Evolutionary conservation across 768 basidiomycete species (phyloP).

Genomic region (Amanita jacksonii): DNA sequence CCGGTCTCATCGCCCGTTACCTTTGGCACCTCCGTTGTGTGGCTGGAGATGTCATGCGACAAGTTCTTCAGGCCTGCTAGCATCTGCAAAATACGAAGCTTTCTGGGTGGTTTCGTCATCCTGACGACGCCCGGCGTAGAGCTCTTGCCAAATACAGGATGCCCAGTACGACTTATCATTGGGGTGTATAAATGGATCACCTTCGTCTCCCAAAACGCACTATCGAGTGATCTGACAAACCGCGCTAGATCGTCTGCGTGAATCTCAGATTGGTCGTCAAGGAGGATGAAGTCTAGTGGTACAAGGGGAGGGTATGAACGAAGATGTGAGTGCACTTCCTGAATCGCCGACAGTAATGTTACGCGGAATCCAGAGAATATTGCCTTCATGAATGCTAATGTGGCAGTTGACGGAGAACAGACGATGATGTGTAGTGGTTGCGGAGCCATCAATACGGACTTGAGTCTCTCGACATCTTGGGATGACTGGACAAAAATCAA

Average conservation of each 20-base stretch:
- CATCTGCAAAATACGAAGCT: slow-evolving; percentile 47
- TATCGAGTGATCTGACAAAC: slow-evolving; percentile 31
- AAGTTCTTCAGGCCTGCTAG: slow-evolving; percentile 52
- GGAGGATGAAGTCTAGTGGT: slow-evolving; percentile 52
- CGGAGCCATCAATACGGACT: slow-evolving; percentile 36
- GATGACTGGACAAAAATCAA: slow-evolving; percentile 24
- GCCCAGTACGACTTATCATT: slow-evolving; percentile 47
- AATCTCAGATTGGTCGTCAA: slow-evolving; percentile 57
- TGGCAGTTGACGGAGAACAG: slow-evolving; percentile 50
- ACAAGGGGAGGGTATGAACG: slow-evolving; percentile 20
- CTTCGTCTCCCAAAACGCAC: slow-evolving; percentile 43
- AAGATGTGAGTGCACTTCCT: slow-evolving; percentile 37
- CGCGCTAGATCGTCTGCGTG: slow-evolving; percentile 48
- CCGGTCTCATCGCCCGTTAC: slow-evolving; percentile 37
- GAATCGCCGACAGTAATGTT: slow-evolving; percentile 30
- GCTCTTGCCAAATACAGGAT: slow-evolving; percentile 39
- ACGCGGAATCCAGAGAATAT: slow-evolving; percentile 50
- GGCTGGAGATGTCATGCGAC: slow-evolving; percentile 30
- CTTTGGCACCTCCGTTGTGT: slow-evolving; percentile 27
- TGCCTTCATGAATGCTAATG: slow-evolving; percentile 42
- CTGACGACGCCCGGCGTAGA: slow-evolving; percentile 47
- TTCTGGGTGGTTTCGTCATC: slow-evolving; percentile 65
- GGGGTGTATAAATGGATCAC: slow-evolving; percentile 68
- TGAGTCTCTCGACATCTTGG: slow-evolving; percentile 37
- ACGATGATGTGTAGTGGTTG: slow-evolving; percentile 41